Base-by-base conservation (phyloP, 495 filamentous ascomycete species). In the Aspergillus hancockii region DNA sequence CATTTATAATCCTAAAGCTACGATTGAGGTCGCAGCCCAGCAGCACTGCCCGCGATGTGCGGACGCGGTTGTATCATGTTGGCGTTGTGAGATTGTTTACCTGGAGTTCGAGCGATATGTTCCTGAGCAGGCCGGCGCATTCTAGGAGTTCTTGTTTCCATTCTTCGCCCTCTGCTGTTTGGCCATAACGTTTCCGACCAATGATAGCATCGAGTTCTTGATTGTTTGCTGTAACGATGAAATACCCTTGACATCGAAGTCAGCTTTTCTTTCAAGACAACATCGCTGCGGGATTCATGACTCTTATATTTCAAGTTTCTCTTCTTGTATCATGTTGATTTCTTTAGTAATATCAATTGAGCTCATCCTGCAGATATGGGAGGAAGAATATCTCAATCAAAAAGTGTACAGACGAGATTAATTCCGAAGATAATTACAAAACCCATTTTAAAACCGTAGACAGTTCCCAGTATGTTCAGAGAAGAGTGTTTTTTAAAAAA, bases 401-500 rank as follows among this genome's bases (percentile, higher is more conserved):
- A 41, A 18, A 41, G 3, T 41, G 8, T 41, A 41, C 38, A 41
- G 38, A 14, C 14, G 16, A 36, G 7, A 41, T 41, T n/a, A 41
- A 41, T 3, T 6, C 16, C n/a, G 43, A 18, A 22, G 10, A 4
- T 7, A 47, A n/a, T 3, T 25, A 50, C 34, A 38, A 55, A 21
- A 49, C 34, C 47, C 53, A 52, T 62, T 23, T 41, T 36, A 36
- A 14, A 31, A 50, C 46, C 47, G 54, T 55, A 38, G 25, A 36
- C 22, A 76, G 75, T 69, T 63, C 72, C 72, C 18, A 58, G 49
- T 51, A 71, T 72, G 69, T 68, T 61, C 63, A 73, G 68, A 75
- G 72, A 60, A 74, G 73, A 70, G 67, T 75, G 63, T 70, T 74
- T 57, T 73, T 70, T 67, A 75, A 59, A 57, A 40, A 55, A 52